A percentile compares a stretch with the other conserved stretches of the same genome.
These are phyloP conservation scores for Termitomyces sp. DNA, from an alignment of 768 basidiomycete genomes.

Conservation along the genomic window DNA sequence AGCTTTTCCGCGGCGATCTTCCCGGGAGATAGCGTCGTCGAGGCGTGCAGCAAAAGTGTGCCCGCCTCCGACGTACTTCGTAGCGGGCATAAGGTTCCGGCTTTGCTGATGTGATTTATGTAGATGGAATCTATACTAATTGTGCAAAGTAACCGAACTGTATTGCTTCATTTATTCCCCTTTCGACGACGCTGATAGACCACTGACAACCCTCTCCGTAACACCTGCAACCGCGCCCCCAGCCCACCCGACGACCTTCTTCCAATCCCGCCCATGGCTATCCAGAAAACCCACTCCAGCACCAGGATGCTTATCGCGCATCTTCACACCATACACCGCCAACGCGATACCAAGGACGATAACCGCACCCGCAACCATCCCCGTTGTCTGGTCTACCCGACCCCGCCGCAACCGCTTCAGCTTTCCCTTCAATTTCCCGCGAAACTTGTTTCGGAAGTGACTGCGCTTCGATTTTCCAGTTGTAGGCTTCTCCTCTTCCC, in stretches of 20 bases:
- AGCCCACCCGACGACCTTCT: constrained; percentile 25
- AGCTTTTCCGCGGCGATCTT: too few species aligned
- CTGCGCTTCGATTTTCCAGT: constrained; percentile 11
- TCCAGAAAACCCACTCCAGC: constrained; percentile 16
- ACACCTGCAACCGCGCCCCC: constrained; percentile 22
- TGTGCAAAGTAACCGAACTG: constrained; percentile 7
- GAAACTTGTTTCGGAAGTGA: constrained; percentile 13
- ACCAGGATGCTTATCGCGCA: constrained; percentile 18
- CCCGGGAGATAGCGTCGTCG: too few species aligned
- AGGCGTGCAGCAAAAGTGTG: too few species aligned
- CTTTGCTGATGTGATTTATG: too few species aligned
- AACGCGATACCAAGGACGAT: constrained; percentile 69
- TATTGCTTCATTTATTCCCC: neutral
- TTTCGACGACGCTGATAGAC: constrained; percentile 1
- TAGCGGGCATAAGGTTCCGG: too few species aligned
- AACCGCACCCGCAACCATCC: constrained; percentile 62
- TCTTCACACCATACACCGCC: constrained; percentile 49
- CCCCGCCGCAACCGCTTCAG: constrained; percentile 15
- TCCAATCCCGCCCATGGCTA: constrained; percentile 23
- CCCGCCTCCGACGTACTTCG: too few species aligned
- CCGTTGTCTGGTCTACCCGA: constrained; percentile 32
- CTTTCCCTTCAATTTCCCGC: constrained; percentile 17
- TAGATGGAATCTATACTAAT: too few species aligned
- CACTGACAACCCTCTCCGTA: constrained; percentile 17
- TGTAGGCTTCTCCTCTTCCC: constrained; percentile 9